These are phyloP conservation scores for Vitis labrusca DNA, from an alignment of 164 flowering plant species.

Conservation along the genomic window DNA sequence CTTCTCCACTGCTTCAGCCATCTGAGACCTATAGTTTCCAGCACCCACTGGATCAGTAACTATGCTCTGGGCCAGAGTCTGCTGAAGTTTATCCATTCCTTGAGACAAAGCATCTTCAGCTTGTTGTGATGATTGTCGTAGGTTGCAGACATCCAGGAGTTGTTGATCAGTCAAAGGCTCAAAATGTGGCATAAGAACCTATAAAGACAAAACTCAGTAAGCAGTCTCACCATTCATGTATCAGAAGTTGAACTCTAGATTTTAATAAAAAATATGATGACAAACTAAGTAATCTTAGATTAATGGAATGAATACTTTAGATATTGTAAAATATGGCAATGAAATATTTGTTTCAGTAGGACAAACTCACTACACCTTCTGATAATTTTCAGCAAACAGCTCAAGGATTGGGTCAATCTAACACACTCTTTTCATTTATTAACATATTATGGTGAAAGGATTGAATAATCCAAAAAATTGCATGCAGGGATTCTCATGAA, in stretches of 20 bases:
- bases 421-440: too few species aligned
- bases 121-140: conserved; percentile 79
- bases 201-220: conserved; percentile 9
- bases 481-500: too few species aligned
- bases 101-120: conserved; percentile 95
- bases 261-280: neutral
- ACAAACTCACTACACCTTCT: neutral
- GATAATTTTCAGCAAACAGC: too few species aligned
- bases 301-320: neutral
- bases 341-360: neutral
- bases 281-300: neutral
- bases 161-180: conserved; percentile 74
- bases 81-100: conserved; percentile 91
- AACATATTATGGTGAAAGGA: too few species aligned
- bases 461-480: too few species aligned
- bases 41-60: conserved; percentile 38
- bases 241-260: neutral
- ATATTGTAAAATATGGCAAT: neutral
- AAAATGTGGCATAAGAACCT: conserved; percentile 77
- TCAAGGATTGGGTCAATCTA: too few species aligned
- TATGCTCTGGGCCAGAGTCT: conserved; percentile 51
- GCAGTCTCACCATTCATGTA: neutral
- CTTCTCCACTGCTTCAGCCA: conserved; percentile 65
- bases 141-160: conserved; percentile 37
- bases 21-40: conserved; percentile 51